phyloP scores from a whole-genome alignment of 78 protist species.

The Paulinella micropora region DNA sequence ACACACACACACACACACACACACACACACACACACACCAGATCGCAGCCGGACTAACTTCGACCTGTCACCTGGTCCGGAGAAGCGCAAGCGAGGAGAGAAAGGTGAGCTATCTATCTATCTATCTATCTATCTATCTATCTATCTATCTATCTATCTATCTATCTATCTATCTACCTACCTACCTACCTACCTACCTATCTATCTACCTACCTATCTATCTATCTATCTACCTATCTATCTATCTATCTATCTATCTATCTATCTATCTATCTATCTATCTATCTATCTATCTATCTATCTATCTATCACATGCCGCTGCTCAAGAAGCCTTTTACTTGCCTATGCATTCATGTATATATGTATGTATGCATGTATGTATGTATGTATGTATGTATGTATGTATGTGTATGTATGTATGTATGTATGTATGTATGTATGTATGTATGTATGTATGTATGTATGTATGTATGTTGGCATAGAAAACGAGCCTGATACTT shows the following conservation, averaged over 20 bases:
- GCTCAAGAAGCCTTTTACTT: not conserved
- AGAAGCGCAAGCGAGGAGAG: too few species aligned
- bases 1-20: too few species aligned
- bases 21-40: too few species aligned
- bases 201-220: not conserved
- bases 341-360: not conserved
- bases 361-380: not conserved
- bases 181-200: not conserved
- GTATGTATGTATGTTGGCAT: not conserved
- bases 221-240: not conserved
- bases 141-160: not conserved
- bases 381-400: not conserved
- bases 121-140: not conserved
- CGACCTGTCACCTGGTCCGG: too few species aligned
- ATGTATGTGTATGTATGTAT: not conserved
- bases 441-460: not conserved
- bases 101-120: not conserved
- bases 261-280: not conserved
- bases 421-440: not conserved
- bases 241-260: not conserved
- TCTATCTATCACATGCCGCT: not conserved
- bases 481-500: not conserved
- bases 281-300: not conserved
- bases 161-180: not conserved
- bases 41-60: too few species aligned